These are phyloP conservation scores for Carex cristatella DNA, from an alignment of 176 grass and related monocot species.

Conservation along the genomic window DNA sequence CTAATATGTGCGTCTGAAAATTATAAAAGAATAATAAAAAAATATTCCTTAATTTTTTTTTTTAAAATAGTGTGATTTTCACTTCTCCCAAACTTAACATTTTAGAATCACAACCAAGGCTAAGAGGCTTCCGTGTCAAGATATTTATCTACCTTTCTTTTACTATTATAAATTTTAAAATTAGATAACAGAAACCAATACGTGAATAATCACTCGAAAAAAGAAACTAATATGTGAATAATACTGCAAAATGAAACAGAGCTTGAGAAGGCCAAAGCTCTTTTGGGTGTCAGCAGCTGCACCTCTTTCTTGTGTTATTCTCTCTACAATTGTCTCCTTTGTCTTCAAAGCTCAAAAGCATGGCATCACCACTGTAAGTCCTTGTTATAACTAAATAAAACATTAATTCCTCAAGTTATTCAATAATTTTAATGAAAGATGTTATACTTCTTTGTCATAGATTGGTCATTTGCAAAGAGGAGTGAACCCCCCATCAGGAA, in stretches of 20 bases:
- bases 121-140: not conserved
- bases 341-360: conserved; percentile 53
- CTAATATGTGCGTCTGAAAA: not conserved
- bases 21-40: not conserved
- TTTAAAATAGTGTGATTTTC: not conserved
- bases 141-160: not conserved
- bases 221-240: conserved; percentile 1
- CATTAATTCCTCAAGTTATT: not conserved
- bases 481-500: conserved; percentile 85
- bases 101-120: not conserved
- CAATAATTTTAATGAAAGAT: not conserved
- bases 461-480: conserved; percentile 75
- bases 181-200: not conserved
- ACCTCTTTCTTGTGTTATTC: conserved; percentile 71
- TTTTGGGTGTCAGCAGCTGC: conserved; percentile 93
- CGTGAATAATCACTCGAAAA: not conserved
- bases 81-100: not conserved
- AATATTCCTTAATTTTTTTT: not conserved
- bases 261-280: conserved; percentile 64
- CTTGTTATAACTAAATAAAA: not conserved
- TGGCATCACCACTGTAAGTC: conserved; percentile 72
- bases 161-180: not conserved
- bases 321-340: conserved; percentile 77
- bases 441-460: conserved; percentile 20
- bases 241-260: conserved; percentile 40